Evolutionary conservation across 1,139 yeast species (phyloP).

Genomic region (Zygosaccharomyces pseudobailii): DNA sequence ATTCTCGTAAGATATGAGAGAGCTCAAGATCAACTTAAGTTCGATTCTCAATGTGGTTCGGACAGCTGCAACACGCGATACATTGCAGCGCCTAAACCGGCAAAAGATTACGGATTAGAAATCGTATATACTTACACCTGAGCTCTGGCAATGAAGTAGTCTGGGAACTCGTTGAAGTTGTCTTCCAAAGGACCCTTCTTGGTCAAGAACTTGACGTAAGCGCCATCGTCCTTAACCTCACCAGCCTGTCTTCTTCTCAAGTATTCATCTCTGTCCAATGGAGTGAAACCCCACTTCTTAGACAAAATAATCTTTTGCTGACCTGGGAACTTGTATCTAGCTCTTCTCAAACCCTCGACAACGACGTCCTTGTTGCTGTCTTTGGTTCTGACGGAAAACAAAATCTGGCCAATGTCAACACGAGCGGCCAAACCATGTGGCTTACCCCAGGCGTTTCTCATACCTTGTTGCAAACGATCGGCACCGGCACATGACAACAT

Average conservation of each 20-base stretch:
- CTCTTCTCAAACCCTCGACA: conserved; percentile 99
- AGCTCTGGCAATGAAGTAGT: conserved; percentile 54
- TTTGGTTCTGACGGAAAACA: conserved; percentile 97
- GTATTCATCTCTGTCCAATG: conserved; percentile 96
- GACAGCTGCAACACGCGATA: neutral
- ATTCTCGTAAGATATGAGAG: too few species aligned
- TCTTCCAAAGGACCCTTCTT: conserved; percentile 92
- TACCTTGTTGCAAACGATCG: conserved; percentile 99
- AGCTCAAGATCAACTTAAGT: too few species aligned
- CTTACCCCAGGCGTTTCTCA: conserved; percentile 99
- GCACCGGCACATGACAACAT: conserved; percentile 99
- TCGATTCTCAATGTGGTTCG: neutral
- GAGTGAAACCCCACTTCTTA: conserved; percentile 99
- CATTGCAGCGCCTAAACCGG: neutral
- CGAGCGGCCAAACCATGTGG: conserved; percentile 99
- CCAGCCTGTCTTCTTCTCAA: conserved; percentile 90
- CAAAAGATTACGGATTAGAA: neutral
- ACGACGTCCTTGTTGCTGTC: conserved; percentile 97
- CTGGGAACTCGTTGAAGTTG: conserved; percentile 95
- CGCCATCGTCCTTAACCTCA: conserved; percentile 99
- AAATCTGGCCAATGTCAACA: conserved; percentile 97
- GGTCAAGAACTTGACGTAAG: conserved; percentile 97
- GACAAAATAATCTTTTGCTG: conserved; percentile 98
- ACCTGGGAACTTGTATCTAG: conserved; percentile 99
- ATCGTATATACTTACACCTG: conserved; percentile 22